Percentiles rank a stretch among this genome's conserved stretches.
phyloP scores from a whole-genome alignment of 352 stramenopile genomes.

The Peronosclerospora sorghi region DNA sequence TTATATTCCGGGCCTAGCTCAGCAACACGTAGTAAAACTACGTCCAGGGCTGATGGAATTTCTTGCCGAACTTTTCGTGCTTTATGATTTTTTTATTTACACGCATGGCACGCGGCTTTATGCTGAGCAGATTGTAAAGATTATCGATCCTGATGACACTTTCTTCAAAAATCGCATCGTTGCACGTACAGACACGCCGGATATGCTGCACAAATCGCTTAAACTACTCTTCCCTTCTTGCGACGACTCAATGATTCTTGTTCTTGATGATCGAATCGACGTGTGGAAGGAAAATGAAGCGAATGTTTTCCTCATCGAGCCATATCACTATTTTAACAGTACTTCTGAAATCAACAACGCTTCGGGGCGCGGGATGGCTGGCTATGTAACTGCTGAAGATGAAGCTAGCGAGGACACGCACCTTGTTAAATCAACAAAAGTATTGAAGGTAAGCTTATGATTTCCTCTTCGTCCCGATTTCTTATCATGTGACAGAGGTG shows the following conservation, averaged over 20 bases:
- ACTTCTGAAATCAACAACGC: conserved; percentile 79
- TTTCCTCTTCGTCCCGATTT: no score
- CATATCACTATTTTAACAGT: conserved; percentile 77
- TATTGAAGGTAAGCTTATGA: conserved; percentile 35
- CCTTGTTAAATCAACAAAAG: conserved; percentile 35
- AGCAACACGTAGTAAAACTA: conserved; percentile 90
- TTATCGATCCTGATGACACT: conserved; percentile 78
- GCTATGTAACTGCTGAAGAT: conserved; percentile 26
- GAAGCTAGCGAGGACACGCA: conserved; percentile 30
- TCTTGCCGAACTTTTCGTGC: conserved; percentile 61
- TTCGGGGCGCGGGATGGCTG: conserved; percentile 36
- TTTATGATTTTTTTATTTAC: conserved; percentile 93
- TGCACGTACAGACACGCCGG: conserved; percentile 72
- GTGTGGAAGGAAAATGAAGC: conserved; percentile 84
- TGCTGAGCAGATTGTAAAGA: conserved; percentile 88
- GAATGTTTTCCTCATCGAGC: conserved; percentile 82
- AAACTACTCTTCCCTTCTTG: conserved; percentile 81
- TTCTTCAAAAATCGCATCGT: conserved; percentile 85
- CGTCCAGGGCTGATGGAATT: conserved; percentile 86
- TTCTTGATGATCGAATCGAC: conserved; percentile 77
- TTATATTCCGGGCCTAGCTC: conserved; percentile 53
- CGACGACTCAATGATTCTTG: conserved; percentile 82
- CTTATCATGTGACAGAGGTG: no score
- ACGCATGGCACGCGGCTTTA: conserved; percentile 91
- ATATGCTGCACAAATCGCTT: conserved; percentile 81